phyloP scores from a whole-genome alignment of 1,139 yeast species.

The Hemisphaericaspora xylofermentans region DNA sequence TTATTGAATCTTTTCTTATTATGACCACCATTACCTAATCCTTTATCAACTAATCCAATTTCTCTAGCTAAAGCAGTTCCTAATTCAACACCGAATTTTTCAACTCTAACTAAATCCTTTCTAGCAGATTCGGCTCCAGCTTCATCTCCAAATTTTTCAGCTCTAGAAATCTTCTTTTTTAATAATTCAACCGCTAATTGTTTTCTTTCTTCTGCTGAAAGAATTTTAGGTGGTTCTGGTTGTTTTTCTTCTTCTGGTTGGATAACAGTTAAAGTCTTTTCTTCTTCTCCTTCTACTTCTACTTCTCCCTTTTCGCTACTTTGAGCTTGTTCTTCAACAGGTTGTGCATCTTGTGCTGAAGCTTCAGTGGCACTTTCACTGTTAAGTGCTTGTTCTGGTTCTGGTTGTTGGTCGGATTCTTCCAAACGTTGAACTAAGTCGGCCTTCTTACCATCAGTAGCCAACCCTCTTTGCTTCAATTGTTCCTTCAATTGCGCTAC shows the following conservation, averaged over 20 bases:
- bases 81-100: slow-evolving; percentile 78
- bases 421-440: slow-evolving; percentile 73
- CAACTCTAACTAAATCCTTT: slow-evolving; percentile 66
- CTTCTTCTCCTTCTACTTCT: slow-evolving; percentile 13
- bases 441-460: slow-evolving; percentile 79
- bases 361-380: slow-evolving; percentile 19
- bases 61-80: slow-evolving; percentile 69
- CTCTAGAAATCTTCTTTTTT: slow-evolving; percentile 66
- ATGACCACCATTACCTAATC: slow-evolving; percentile 24
- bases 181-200: slow-evolving; percentile 67
- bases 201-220: slow-evolving; percentile 69
- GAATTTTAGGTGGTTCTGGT: slow-evolving; percentile 35
- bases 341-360: slow-evolving; percentile 14
- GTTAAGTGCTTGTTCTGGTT: slow-evolving; percentile 12
- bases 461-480: slow-evolving; percentile 64
- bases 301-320: slow-evolving; percentile 12
- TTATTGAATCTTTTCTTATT: slow-evolving; percentile 15
- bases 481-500: slow-evolving; percentile 84
- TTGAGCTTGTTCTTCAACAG: slow-evolving; percentile 10
- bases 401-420: slow-evolving; percentile 27
- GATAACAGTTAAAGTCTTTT: slow-evolving; percentile 15
- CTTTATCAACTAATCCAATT: slow-evolving; percentile 52
- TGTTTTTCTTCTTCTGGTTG: slow-evolving; percentile 20
- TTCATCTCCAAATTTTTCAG: slow-evolving; percentile 74
- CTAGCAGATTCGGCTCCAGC: slow-evolving; percentile 51